Conservation (phyloP, 163 green algal species). For the Scenedesmus sp. region DNA sequence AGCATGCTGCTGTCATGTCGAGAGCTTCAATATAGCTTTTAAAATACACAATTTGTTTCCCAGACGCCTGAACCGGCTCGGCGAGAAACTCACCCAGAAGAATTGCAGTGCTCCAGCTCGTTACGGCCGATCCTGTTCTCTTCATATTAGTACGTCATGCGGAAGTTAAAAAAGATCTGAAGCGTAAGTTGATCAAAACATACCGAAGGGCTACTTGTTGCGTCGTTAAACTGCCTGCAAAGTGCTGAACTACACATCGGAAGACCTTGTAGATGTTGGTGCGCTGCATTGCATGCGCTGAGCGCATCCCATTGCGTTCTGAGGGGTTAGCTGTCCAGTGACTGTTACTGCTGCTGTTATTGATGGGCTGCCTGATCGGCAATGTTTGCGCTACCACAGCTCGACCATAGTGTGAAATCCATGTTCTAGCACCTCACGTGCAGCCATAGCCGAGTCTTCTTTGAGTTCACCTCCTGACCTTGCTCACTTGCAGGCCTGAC, state of each 20-base stretch:
- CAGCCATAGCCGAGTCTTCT: not conserved
- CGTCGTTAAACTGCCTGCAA: too few relatives aligned
- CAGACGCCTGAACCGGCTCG: not conserved
- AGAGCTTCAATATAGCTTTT: too few relatives aligned
- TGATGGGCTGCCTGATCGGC: not conserved
- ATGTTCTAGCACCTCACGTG: not conserved
- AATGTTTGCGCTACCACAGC: not conserved
- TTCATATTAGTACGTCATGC: not conserved
- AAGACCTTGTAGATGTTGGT: too few relatives aligned
- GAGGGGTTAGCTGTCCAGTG: not conserved
- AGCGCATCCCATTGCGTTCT: not conserved
- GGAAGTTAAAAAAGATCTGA: not conserved
- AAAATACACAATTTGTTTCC: too few relatives aligned
- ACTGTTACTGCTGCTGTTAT: slow-evolving; percentile 18
- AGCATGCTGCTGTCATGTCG: not conserved
- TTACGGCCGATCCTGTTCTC: not conserved
- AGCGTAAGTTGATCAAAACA: too few relatives aligned
- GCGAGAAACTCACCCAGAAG: not conserved
- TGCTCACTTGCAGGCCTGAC: too few relatives aligned
- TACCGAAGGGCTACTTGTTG: too few relatives aligned
- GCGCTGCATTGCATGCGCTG: not conserved
- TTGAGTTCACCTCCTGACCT: not conserved
- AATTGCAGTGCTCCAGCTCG: not conserved
- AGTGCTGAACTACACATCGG: too few relatives aligned
- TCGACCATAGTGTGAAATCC: not conserved